Evolutionary conservation across 1,284 basidiomycete species (phyloP).

Genomic region (Puccinia coronata): DNA sequence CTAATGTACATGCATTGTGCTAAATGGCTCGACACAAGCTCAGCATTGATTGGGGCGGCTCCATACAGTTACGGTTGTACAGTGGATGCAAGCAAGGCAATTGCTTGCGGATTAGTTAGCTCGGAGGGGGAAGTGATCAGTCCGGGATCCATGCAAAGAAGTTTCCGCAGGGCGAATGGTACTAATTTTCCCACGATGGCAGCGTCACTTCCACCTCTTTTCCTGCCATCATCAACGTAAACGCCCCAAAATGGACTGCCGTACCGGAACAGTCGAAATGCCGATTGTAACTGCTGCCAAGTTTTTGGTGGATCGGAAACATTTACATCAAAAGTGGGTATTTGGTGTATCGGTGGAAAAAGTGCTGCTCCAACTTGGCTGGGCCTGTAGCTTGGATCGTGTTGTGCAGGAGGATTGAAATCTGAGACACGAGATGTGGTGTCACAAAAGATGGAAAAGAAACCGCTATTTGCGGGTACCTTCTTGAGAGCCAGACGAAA

Average conservation of each 20-base stretch:
- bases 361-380: not conserved
- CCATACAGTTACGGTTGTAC: not conserved
- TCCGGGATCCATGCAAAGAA: not conserved
- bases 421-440: not conserved
- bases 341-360: not conserved
- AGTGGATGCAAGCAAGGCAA: not conserved
- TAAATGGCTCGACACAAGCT: not conserved
- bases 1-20: not conserved
- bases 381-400: not conserved
- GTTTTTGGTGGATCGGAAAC: not conserved
- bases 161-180: not conserved
- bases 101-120: not conserved
- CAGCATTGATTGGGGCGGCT: not conserved
- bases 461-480: not conserved
- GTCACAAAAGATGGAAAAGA: not conserved
- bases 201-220: not conserved
- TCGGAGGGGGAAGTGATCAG: not conserved
- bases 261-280: not conserved
- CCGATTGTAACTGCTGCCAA: not conserved
- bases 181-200: not conserved
- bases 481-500: not conserved
- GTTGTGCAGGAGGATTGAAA: not conserved
- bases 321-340: not conserved
- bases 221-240: not conserved
- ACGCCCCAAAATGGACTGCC: not conserved